Conservation (phyloP, 1,139 yeast genomes). For the Suhomyces bribrorum region DNA sequence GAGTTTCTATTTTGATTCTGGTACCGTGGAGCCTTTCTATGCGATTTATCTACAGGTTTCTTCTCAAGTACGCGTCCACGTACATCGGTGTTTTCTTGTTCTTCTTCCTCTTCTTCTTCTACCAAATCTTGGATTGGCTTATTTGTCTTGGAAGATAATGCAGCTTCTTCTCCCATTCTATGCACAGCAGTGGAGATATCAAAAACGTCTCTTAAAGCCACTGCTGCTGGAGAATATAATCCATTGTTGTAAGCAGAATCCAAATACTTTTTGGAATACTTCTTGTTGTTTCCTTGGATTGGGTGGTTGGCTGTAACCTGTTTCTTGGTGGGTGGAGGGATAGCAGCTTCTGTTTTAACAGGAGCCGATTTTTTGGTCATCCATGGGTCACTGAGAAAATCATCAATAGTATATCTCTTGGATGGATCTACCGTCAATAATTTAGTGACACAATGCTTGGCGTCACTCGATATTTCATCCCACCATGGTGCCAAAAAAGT, state of each 20-base stretch:
- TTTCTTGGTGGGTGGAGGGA: constrained; percentile 6
- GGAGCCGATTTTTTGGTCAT: constrained; percentile 30
- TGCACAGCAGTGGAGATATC: constrained; percentile 94
- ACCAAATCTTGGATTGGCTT: constrained; percentile 33
- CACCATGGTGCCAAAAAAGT: constrained; percentile 63
- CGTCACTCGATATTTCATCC: constrained; percentile 58
- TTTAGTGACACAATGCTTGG: constrained; percentile 67
- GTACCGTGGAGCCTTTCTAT: constrained; percentile 26
- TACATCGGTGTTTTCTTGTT: constrained; percentile 24
- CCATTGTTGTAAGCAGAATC: constrained; percentile 15
- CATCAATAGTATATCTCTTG: constrained; percentile 73
- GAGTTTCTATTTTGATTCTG: constrained; percentile 16
- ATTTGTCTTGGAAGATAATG: constrained; percentile 40
- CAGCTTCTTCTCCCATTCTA: constrained; percentile 85
- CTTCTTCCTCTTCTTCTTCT: constrained; percentile 42
- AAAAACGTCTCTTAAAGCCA: constrained; percentile 90
- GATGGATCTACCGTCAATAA: constrained; percentile 82
- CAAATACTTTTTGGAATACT: constrained; percentile 28
- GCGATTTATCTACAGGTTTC: constrained; percentile 4
- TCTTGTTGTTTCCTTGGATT: constrained; percentile 21
- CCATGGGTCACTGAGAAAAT: constrained; percentile 88
- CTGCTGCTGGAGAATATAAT: constrained; percentile 82
- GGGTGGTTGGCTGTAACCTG: constrained; percentile 23
- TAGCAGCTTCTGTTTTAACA: background rate
- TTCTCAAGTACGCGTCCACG: constrained; percentile 14